Conservation (phyloP, 805 yeast species). For the Candida insectalens region DNA sequence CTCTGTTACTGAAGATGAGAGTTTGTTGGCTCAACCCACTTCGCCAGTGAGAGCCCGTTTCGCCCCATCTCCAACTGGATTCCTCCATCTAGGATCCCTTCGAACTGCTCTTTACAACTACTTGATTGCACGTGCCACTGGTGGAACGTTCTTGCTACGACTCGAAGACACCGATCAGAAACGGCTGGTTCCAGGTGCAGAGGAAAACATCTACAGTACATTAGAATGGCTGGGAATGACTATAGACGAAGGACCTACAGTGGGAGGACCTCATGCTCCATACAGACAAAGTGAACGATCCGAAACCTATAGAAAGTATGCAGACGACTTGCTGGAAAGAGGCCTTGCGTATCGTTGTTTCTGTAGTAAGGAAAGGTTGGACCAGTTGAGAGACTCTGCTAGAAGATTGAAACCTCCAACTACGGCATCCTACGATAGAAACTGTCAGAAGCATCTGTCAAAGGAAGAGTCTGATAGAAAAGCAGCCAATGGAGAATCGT, state of each 20-base stretch:
- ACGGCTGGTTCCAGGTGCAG: conserved; percentile 75
- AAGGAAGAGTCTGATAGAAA: conserved; percentile 30
- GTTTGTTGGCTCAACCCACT: conserved; percentile 21
- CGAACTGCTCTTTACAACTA: conserved; percentile 91
- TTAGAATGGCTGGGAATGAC: conserved; percentile 67
- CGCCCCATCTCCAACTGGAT: conserved; percentile 98
- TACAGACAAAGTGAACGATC: conserved; percentile 79
- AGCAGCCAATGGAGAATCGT: conserved; percentile 28
- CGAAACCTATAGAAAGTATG: conserved; percentile 53
- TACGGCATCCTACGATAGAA: conserved; percentile 83
- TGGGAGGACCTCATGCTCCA: conserved; percentile 72
- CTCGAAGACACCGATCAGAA: conserved; percentile 90
- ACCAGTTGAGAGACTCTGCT: conserved; percentile 61
- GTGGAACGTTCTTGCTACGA: conserved; percentile 73
- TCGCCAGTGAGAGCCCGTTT: conserved; percentile 77
- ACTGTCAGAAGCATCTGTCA: conserved; percentile 43
- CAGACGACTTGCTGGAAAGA: conserved; percentile 41
- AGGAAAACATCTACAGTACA: conserved; percentile 64
- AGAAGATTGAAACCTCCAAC: conserved; percentile 75
- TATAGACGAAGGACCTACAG: conserved; percentile 80
- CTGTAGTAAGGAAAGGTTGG: conserved; percentile 74
- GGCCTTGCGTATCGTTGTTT: conserved; percentile 83
- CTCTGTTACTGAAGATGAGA: too few species aligned
- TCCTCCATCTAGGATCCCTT: conserved; percentile 84
- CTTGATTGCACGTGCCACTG: conserved; percentile 66